Conservation (phyloP, 768 basidiomycete genomes). For the Lentinula lateritia region DNA sequence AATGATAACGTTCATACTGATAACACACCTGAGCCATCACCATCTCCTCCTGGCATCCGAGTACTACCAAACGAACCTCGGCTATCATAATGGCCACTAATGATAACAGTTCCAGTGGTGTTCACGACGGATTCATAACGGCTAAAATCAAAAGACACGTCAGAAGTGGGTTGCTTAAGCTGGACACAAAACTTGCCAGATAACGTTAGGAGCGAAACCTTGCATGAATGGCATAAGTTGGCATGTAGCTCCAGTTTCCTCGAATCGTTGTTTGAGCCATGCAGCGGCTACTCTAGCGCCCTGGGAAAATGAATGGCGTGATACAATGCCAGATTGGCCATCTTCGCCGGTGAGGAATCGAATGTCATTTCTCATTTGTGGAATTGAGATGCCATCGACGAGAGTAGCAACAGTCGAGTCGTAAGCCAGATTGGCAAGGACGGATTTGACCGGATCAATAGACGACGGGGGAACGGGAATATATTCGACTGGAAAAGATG, state of each 20-base stretch:
- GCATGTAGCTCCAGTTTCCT: constrained; percentile 73
- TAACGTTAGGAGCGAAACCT: constrained; percentile 83
- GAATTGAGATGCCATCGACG: constrained; percentile 62
- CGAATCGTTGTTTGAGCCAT: constrained; percentile 72
- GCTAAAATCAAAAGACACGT: constrained; percentile 26
- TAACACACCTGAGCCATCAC: constrained; percentile 41
- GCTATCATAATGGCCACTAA: constrained; percentile 88
- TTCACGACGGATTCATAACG: constrained; percentile 51
- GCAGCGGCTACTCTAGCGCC: constrained; percentile 62
- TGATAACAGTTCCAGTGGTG: constrained; percentile 60
- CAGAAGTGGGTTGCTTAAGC: not conserved
- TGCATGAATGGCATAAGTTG: constrained; percentile 55
- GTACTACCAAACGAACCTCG: constrained; percentile 81
- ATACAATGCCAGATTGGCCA: constrained; percentile 60
- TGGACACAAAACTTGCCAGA: constrained; percentile 53
- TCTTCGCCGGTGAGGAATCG: constrained; percentile 85
- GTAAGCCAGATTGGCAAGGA: constrained; percentile 60
- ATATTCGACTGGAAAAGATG: constrained; percentile 39
- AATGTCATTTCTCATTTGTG: constrained; percentile 64
- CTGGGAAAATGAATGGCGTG: constrained; percentile 76
- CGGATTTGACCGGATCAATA: constrained; percentile 46
- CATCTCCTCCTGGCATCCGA: constrained; percentile 53
- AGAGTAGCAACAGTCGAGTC: constrained; percentile 63
- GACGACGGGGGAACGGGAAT: constrained; percentile 54
- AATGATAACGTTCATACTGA: not conserved